phyloP scores from a whole-genome alignment of 179 eudicot genomes.

The Drosera spatulata region DNA sequence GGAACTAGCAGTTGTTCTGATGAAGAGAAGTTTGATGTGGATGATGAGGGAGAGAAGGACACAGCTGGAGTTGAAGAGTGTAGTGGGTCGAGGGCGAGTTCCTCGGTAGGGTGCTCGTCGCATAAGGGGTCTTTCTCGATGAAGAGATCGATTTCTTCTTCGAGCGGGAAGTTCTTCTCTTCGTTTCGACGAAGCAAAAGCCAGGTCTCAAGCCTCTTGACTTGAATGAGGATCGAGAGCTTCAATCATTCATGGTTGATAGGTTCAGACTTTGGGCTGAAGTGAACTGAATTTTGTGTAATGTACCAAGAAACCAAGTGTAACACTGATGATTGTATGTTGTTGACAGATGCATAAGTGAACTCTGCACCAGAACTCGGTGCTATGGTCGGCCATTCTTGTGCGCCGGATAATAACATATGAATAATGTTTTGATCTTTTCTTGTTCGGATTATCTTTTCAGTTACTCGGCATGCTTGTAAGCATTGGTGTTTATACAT shows the following conservation, averaged over 20 bases:
- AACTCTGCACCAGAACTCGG: background rate
- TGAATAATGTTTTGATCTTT: too few species aligned
- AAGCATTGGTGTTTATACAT: background rate
- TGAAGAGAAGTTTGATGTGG: slow-evolving; percentile 18
- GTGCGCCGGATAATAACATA: background rate
- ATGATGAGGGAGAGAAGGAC: slow-evolving; percentile 6
- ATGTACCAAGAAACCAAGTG: too few species aligned
- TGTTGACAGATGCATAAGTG: too few species aligned
- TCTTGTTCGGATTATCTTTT: background rate
- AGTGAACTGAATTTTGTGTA: background rate
- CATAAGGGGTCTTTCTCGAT: background rate
- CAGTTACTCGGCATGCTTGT: background rate
- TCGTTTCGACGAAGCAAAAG: slow-evolving; percentile 29
- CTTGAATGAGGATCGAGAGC: slow-evolving; percentile 3
- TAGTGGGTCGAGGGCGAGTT: slow-evolving; percentile 9
- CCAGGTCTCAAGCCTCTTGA: slow-evolving; percentile 25
- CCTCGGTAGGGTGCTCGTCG: background rate
- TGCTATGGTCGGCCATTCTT: background rate
- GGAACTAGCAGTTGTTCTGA: background rate
- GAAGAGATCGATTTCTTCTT: slow-evolving; percentile 11
- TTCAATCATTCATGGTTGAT: background rate
- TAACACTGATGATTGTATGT: too few species aligned
- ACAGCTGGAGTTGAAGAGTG: slow-evolving; percentile 16
- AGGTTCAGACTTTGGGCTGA: background rate
- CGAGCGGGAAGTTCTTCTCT: background rate